phyloP scores from a whole-genome alignment of 2,329 filamentous ascomycete genomes.

The Fusarium anthophilum region DNA sequence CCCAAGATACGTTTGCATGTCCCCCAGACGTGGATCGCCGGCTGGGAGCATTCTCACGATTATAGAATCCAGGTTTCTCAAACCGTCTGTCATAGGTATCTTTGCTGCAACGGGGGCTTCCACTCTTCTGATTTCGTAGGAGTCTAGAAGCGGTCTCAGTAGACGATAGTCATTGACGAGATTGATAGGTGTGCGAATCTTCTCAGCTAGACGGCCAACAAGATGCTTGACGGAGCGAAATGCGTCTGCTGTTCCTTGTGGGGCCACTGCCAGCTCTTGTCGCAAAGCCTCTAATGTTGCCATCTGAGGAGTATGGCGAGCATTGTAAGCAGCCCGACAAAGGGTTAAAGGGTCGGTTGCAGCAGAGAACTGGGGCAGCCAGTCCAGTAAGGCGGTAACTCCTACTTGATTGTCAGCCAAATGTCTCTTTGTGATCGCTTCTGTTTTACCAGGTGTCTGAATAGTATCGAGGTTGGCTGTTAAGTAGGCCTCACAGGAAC shows the following conservation, averaged over 20 bases:
- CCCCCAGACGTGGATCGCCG: neutral
- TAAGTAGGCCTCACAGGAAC: conserved; percentile 21
- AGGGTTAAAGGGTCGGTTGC: neutral
- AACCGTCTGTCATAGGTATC: conserved; percentile 39
- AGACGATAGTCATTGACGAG: conserved; percentile 48
- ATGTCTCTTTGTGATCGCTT: neutral
- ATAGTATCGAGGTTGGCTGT: neutral
- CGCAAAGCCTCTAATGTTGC: conserved; percentile 11
- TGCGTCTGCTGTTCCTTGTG: neutral
- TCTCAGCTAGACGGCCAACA: conserved; percentile 56
- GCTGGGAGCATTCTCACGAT: conserved; percentile 45
- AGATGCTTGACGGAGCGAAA: conserved; percentile 51
- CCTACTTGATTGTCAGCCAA: conserved; percentile 2
- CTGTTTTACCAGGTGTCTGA: conserved; percentile 3
- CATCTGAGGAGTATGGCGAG: conserved; percentile 28
- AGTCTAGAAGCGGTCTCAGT: conserved; percentile 47
- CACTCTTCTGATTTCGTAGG: conserved; percentile 41
- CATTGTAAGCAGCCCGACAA: conserved; percentile 22
- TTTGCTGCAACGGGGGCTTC: conserved; percentile 5
- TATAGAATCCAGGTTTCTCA: conserved; percentile 45
- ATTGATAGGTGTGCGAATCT: conserved; percentile 50
- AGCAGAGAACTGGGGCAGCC: conserved; percentile 19
- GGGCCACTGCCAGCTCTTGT: conserved; percentile 1
- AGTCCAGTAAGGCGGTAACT: neutral
- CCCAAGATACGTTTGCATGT: neutral